Conservation (phyloP, 331 rosid genomes). For the Stylosanthes scabra region DNA sequence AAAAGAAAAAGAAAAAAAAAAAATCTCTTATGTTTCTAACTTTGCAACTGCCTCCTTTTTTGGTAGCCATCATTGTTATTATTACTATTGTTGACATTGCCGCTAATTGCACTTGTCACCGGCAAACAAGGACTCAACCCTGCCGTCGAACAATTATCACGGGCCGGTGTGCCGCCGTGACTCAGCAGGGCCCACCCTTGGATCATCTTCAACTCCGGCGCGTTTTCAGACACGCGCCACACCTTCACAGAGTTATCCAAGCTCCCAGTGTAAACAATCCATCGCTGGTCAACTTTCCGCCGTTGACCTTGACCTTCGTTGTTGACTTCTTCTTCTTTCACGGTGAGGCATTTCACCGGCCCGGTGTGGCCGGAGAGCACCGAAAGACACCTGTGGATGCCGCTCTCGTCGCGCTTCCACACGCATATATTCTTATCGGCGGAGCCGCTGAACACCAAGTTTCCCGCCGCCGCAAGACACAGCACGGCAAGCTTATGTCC, state of each 20-base stretch:
- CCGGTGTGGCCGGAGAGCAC: constrained; percentile 81
- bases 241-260: constrained; percentile 85
- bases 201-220: constrained; percentile 46
- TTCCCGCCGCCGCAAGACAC: constrained; percentile 71
- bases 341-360: constrained; percentile 86
- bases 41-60: constrained; percentile 10
- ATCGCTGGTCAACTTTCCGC: constrained; percentile 30
- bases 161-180: not conserved
- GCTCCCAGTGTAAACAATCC: constrained; percentile 92
- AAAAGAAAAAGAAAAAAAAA: not conserved
- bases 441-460: constrained; percentile 73
- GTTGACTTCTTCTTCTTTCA: constrained; percentile 43
- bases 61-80: not conserved
- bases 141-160: not conserved
- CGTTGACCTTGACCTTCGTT: not conserved
- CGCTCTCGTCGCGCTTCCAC: constrained; percentile 72
- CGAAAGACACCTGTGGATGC: constrained; percentile 70
- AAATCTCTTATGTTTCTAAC: constrained; percentile 10
- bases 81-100: not conserved
- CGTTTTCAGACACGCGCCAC: constrained; percentile 79
- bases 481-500: constrained; percentile 90
- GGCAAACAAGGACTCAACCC: constrained; percentile 26
- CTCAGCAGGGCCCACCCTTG: not conserved
- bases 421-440: constrained; percentile 88
- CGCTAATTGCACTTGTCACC: not conserved